Base-by-base conservation (phyloP, 2,329 filamentous ascomycete genomes). In the Exophiala calicioides region DNA sequence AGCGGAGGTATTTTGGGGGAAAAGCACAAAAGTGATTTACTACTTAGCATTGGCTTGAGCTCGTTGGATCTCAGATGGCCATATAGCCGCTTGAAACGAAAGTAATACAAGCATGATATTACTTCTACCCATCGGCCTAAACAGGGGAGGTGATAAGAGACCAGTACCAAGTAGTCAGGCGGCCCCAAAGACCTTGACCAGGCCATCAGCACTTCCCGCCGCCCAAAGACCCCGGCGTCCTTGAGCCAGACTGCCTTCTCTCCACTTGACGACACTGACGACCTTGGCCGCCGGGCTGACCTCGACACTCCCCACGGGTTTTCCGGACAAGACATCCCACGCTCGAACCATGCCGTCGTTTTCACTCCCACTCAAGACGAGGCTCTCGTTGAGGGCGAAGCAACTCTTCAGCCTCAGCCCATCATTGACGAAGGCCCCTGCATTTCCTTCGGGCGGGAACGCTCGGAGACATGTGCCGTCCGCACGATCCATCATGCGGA, bases 281-380 rank as follows among this genome's bases (percentile, higher is more conserved):
- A 57, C 55, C 26, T 55, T 57, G 13, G 42, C 50, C 6, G 44
- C 29, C 29, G 49, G 19, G 44, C 46, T 53, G 34, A 58, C 42
- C 8, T 55, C 44, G 33, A 62, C 42, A 21, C 23, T 36, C 2
- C 49, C 57, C 24, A 59, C 42, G 16, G 34, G 24, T 44, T 82
- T 79, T 1, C 88, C 90, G 4, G 78, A 85, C 44, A 95, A 65
- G 15, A 95, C 71, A 69, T 96, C 90, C 91, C 91, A 97, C 1
- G 82, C 88, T 72, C 84, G 84, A 5, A 90, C 68, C 60, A 75
- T 75, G 2, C 86, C 86, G 51, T 85, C 74, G 61, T 79, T 75
- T 67, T 96, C 90, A 60, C 90, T 89, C 5, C 91, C 91, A 39
- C 82, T 86, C 3, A 96, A 61, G 1, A 93, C 88, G 37, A 85